These are phyloP conservation scores for Pseudocercospora cruenta DNA, from an alignment of 2,329 filamentous ascomycete genomes.

Conservation along the genomic window DNA sequence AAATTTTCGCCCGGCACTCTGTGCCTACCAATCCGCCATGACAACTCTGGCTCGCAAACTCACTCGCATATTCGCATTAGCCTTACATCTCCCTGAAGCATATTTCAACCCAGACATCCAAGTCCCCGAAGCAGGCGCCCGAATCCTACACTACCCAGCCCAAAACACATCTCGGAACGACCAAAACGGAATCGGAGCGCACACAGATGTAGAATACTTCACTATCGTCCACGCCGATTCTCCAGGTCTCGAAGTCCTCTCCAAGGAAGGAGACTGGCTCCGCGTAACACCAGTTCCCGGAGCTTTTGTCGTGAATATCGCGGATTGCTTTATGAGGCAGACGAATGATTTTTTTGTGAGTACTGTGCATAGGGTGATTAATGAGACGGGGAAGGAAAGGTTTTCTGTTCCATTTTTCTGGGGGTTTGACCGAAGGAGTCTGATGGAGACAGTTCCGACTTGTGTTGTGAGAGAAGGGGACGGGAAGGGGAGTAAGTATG, in stretches of 20 bases:
- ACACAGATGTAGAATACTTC: constrained; percentile 4
- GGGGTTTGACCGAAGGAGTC: background rate
- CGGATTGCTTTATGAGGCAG: background rate
- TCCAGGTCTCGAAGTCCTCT: background rate
- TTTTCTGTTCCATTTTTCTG: constrained; percentile 3
- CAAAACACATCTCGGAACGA: background rate
- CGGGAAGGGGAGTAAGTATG: background rate
- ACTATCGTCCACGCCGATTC: background rate
- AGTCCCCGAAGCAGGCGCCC: constrained; percentile 41
- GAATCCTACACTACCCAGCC: constrained; percentile 43
- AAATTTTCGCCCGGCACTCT: constrained; percentile 39
- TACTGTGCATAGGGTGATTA: constrained; percentile 1
- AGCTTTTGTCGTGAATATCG: background rate
- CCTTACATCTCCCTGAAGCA: constrained; percentile 38
- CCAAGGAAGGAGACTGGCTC: background rate
- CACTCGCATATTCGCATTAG: constrained; percentile 43
- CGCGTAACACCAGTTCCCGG: background rate
- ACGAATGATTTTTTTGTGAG: background rate
- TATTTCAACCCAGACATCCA: constrained; percentile 43
- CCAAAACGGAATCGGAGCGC: constrained; percentile 1
- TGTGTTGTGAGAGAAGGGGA: background rate
- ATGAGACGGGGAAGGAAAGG: background rate
- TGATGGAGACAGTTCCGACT: background rate
- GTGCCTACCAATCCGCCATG: constrained; percentile 41
- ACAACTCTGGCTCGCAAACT: constrained; percentile 42